Base-by-base conservation (phyloP, 441 rosid genomes). In the Gossypium lobatum region DNA sequence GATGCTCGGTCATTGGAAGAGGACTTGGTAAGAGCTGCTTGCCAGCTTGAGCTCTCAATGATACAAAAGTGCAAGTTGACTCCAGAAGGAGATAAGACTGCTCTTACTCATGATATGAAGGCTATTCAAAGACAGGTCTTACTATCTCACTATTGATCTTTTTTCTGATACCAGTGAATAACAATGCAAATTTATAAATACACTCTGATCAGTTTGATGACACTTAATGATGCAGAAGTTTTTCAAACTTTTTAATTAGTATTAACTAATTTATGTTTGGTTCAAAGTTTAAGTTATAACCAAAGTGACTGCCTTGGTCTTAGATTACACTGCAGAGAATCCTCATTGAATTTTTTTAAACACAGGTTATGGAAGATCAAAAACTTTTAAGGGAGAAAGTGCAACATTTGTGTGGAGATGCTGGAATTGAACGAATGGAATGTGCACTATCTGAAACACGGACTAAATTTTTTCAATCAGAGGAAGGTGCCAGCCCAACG, bases 31-130 rank as follows among this genome's bases (percentile, higher is more conserved):
- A 87, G 96, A 85, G 97, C 99, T 18, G 99, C 97, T 23, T 93
- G 99, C 88, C 97, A 91, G 84, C 97, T 95, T 64, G 99, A 95
- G 87, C 93, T 95, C 55, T 95, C 98, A 53, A 93, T 95, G 98
- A 91, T 95, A 75, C 91, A 91, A 23, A 93, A 88, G 76, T 91
- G 98, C 83, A 90, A 87, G 83, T 58, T 89, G 75, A 88, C 88
- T 67, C 79, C 90, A 5, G 85, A 83, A 73, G 98, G 92, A 64
- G 90, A 80, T 45, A 80, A 42, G 71, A 73, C 72, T 63, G 64
- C 75, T 57, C 97, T 95, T 82, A 88, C 88, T 68, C 96, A 89
- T 83, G 98, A 91, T 81, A 77, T 86, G 96, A 93, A 86, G 82
- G 99, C 98, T 73, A 81, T 95, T 79, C 95, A 87, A 77, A 83